Base-by-base conservation (phyloP, 805 yeast species). In the Lipomyces anomalus region DNA sequence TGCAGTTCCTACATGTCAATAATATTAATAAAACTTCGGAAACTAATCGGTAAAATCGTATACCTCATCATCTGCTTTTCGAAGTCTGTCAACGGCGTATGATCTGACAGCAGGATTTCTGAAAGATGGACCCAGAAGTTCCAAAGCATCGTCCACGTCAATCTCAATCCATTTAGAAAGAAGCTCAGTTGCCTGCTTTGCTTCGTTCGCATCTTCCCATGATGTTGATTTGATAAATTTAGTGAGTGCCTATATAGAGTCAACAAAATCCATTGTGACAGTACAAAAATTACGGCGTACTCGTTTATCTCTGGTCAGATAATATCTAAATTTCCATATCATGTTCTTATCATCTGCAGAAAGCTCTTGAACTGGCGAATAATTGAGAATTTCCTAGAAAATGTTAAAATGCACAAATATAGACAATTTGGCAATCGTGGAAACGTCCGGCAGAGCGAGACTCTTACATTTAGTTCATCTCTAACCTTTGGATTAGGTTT, bases 281-380 rank as follows among this genome's bases (percentile, higher is more conserved):
- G 17, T 20, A 6, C 4, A 16, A 11, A 6, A 5, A 21, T 3
- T n/a, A 3, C 3, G 3, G 37, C 44, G 18, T 36, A 45, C 49
- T 45, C 73, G 76, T 58, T 78, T 78, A 56, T 79, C 79, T 43
- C 80, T 74, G n/a, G 84, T 69, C 17, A 84, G 66, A 63, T 80
- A 89, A 65, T 84, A 92, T 43, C 97, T 68, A 64, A 83, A 90
- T 63, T 84, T 85, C 97, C 97, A 90, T 6, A 90, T 73, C 58
- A 87, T 65, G 53, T 87, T 86, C 67, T 84, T 86, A 55, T 90
- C 96, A 59, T 82, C 80, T 42, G 84, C 89, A 4, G 82, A 75
- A 38, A 92, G 69, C 55, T 80, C 84, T 43, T 84, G 84, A 36
- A 86, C 90, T 3, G 95, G 88, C 2, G 96, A 89, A 58, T 81